A percentile compares a stretch with the other conserved stretches of the same genome.
Evolutionary conservation across 495 filamentous ascomycete genomes (phyloP).

Genomic region (Daldinia caldariorum): DNA sequence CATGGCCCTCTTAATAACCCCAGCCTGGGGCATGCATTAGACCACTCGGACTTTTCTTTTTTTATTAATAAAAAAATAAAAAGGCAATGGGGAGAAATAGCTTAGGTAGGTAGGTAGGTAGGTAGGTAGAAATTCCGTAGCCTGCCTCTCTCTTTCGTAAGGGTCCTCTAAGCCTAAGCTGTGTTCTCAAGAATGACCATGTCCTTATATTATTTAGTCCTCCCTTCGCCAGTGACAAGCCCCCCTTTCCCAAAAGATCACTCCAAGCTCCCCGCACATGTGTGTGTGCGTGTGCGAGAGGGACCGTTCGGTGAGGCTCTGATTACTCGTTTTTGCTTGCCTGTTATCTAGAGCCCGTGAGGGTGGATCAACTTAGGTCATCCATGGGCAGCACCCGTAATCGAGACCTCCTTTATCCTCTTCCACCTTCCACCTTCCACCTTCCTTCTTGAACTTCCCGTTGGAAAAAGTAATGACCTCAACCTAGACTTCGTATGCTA

Average conservation of each 20-base stretch:
- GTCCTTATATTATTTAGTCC: neutral
- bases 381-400: neutral
- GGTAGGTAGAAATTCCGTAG: constrained; percentile 22
- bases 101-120: too few species aligned
- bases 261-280: constrained; percentile 21
- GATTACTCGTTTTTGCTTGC: neutral
- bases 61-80: neutral
- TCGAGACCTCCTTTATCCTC: constrained; percentile 1
- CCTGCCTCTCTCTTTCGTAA: constrained; percentile 19
- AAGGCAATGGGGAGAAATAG: neutral
- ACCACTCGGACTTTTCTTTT: constrained; percentile 7
- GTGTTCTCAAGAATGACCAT: neutral
- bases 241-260: constrained; percentile 4
- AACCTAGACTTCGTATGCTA: neutral
- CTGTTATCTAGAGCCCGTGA: constrained; percentile 8
- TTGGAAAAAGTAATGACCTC: neutral
- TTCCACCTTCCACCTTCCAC: neutral
- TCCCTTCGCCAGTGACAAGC: neutral
- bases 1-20: constrained; percentile 13
- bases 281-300: neutral
- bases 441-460: constrained; percentile 7
- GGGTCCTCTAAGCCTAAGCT: neutral
- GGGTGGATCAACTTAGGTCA: neutral
- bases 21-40: neutral
- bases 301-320: constrained; percentile 35